Percentiles rank a stretch among this genome's conserved stretches.
Conservation (phyloP, 2,329 filamentous ascomycete species). For the Didymella exigua region DNA sequence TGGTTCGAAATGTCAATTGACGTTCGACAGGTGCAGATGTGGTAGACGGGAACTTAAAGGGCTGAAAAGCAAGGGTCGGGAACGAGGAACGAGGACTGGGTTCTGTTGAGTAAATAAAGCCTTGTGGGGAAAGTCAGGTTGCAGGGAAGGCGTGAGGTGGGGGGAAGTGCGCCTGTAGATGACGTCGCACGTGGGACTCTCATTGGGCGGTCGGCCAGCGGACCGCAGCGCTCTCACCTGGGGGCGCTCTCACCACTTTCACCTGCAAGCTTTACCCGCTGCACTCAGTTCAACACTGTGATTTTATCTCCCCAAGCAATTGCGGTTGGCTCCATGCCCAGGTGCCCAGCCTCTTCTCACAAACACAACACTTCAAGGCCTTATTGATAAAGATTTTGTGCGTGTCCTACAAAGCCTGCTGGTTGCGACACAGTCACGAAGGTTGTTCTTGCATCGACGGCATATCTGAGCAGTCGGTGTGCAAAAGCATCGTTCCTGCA, state of each 20-base stretch:
- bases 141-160: conserved; percentile 21
- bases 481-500: conserved; percentile 28
- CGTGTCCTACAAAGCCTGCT: background rate
- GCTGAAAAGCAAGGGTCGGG: too few species aligned
- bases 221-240: conserved; percentile 13
- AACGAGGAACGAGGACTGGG: conserved; percentile 2
- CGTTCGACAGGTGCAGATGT: conserved; percentile 14
- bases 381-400: background rate
- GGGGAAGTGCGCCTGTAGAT: too few species aligned
- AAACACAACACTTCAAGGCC: background rate
- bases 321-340: background rate
- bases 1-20: conserved; percentile 29
- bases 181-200: conserved; percentile 33
- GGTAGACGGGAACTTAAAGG: too few species aligned
- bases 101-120: conserved; percentile 36
- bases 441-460: background rate
- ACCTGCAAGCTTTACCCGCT: conserved; percentile 15
- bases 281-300: too few species aligned
- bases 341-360: too few species aligned
- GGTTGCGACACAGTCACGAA: conserved; percentile 12
- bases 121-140: conserved; percentile 30
- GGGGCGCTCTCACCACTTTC: conserved; percentile 15
- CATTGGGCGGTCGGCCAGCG: conserved; percentile 15
- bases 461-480: conserved; percentile 14
- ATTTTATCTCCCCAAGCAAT: too few species aligned